phyloP scores from a whole-genome alignment of 352 stramenopile species.

The Phytophthora podocarpi region DNA sequence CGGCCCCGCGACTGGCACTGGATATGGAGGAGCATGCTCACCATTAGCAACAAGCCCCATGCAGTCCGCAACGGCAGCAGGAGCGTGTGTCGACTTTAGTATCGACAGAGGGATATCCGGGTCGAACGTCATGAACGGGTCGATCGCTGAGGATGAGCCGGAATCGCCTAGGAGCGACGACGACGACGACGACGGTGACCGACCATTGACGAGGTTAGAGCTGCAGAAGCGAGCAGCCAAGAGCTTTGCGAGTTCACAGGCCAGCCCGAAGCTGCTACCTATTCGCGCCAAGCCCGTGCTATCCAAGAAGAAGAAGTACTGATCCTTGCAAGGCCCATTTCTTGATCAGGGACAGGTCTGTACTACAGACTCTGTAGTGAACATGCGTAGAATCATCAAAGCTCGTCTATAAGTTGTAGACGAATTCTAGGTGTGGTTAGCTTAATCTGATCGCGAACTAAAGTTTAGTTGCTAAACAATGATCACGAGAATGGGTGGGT shows the following conservation, averaged over 20 bases:
- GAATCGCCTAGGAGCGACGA: slow-evolving; percentile 58
- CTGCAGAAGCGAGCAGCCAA: slow-evolving; percentile 66
- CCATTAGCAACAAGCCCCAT: slow-evolving; percentile 14
- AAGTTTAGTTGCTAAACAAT: too few relatives aligned
- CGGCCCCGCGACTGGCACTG: slow-evolving; percentile 5
- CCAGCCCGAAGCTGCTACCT: slow-evolving; percentile 49
- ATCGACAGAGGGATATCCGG: slow-evolving; percentile 11
- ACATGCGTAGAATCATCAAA: too few relatives aligned
- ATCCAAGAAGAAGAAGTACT: slow-evolving; percentile 55
- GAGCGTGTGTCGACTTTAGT: slow-evolving; percentile 6
- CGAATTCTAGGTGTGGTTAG: too few relatives aligned
- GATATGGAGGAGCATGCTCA: slow-evolving; percentile 11
- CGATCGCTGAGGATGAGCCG: slow-evolving; percentile 56
- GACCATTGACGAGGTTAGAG: slow-evolving; percentile 64
- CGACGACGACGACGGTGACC: slow-evolving; percentile 66
- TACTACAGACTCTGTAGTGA: too few relatives aligned
- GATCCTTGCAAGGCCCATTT: neutral
- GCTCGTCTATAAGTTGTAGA: too few relatives aligned
- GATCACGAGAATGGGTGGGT: neutral
- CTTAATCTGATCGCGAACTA: too few relatives aligned
- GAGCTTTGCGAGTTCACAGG: slow-evolving; percentile 52
- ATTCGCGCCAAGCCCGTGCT: slow-evolving; percentile 30
- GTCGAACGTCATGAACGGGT: slow-evolving; percentile 33
- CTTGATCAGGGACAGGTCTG: too few relatives aligned
- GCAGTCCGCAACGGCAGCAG: neutral